Conservation (phyloP, 2,329 filamentous ascomycete species). For the Seiridium unicorne region DNA sequence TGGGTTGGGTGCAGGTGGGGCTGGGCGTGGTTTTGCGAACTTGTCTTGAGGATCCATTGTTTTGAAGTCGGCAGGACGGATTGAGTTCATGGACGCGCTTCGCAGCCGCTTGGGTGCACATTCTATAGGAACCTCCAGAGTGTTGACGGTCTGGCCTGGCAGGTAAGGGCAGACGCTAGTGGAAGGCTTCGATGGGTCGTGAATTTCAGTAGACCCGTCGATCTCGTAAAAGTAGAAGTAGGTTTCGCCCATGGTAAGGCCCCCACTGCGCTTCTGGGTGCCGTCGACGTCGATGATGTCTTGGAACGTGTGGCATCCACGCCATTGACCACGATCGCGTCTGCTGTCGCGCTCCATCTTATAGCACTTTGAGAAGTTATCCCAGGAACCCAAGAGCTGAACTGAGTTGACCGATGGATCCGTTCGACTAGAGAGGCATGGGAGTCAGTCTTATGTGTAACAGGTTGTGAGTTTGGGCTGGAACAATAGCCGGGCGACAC, state of each 20-base stretch:
- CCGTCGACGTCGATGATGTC: constrained; percentile 82
- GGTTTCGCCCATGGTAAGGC: constrained; percentile 85
- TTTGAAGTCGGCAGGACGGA: constrained; percentile 57
- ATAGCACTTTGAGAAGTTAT: constrained; percentile 82
- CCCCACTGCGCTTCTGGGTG: constrained; percentile 65
- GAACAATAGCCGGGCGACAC: not conserved
- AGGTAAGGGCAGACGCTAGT: constrained; percentile 82
- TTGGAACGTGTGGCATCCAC: constrained; percentile 82
- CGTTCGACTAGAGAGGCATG: constrained; percentile 48
- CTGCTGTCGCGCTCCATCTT: constrained; percentile 77
- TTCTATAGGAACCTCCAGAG: constrained; percentile 77
- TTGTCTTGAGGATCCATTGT: constrained; percentile 80
- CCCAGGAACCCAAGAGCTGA: constrained; percentile 87
- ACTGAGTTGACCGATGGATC: constrained; percentile 65
- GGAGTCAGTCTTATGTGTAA: constrained; percentile 17
- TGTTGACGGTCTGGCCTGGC: constrained; percentile 84
- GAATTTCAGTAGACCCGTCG: constrained; percentile 72
- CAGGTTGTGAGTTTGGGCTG: not conserved
- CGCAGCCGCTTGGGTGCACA: constrained; percentile 52
- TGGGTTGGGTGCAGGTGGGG: constrained; percentile 44
- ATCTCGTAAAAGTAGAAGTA: constrained; percentile 98
- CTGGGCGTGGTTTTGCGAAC: constrained; percentile 67
- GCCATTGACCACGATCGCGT: constrained; percentile 75
- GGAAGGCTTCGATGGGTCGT: constrained; percentile 69
- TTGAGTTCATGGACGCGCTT: constrained; percentile 64